Evolutionary conservation across 805 yeast species (phyloP).

Genomic region (Candida gorgasii): DNA sequence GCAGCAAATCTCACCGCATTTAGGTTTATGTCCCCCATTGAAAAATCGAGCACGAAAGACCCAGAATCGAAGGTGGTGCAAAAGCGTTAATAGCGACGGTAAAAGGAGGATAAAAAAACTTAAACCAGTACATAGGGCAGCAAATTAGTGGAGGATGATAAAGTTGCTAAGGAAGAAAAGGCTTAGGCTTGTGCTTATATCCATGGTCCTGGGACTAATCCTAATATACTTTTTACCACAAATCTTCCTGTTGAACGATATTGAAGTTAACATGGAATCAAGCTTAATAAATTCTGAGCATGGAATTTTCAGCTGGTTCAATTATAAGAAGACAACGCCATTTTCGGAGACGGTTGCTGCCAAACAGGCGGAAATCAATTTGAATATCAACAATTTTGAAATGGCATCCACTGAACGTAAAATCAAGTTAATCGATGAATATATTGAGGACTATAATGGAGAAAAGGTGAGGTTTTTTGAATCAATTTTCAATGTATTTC

Average conservation of each 20-base stretch:
- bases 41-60: background rate
- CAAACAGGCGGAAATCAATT: slow-evolving; percentile 8
- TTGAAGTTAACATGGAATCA: slow-evolving; percentile 14
- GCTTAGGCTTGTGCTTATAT: slow-evolving; percentile 2
- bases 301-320: slow-evolving; percentile 5
- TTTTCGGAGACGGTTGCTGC: slow-evolving; percentile 18
- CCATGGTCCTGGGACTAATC: slow-evolving; percentile 1
- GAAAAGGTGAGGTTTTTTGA: slow-evolving; percentile 35
- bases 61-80: no score
- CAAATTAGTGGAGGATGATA: no score
- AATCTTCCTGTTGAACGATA: slow-evolving; percentile 8
- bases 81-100: no score
- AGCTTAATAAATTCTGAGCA: slow-evolving; percentile 11
- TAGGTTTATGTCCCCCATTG: slow-evolving; percentile 1
- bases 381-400: slow-evolving; percentile 15
- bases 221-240: slow-evolving; percentile 1
- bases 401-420: slow-evolving; percentile 7
- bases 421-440: slow-evolving; percentile 9
- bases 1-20: slow-evolving; percentile 2
- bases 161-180: background rate
- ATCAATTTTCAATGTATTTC: slow-evolving; percentile 41
- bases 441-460: slow-evolving; percentile 8
- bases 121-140: no score
- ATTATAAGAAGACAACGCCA: slow-evolving; percentile 13
- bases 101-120: no score